These are phyloP conservation scores for Nakaseomyces kungkrabaensis DNA, from an alignment of 1,139 yeast species.

Conservation along the genomic window DNA sequence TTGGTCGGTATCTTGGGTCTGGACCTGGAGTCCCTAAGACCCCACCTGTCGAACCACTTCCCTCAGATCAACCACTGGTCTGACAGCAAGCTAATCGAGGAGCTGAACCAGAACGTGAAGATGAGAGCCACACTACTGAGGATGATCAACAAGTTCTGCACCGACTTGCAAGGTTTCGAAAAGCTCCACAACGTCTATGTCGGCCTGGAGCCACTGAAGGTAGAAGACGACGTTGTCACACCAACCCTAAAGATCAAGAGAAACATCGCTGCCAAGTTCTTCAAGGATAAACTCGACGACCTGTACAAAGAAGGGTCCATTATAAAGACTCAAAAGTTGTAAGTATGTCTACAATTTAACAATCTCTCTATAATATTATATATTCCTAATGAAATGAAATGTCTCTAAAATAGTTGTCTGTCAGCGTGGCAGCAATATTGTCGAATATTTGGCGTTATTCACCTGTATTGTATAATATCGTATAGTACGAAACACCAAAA, in stretches of 20 bases:
- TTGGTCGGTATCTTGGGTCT: conserved; percentile 60
- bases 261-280: conserved; percentile 45
- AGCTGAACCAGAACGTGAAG: conserved; percentile 20
- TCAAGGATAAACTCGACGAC: conserved; percentile 37
- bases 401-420: no score
- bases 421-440: no score
- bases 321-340: conserved; percentile 21
- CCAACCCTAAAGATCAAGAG: conserved; percentile 72
- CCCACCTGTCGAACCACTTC: conserved; percentile 11
- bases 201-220: conserved; percentile 56
- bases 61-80: conserved; percentile 16
- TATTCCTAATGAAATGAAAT: background rate
- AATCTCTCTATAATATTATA: background rate
- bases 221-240: conserved; percentile 55
- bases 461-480: background rate
- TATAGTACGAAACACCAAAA: background rate
- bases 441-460: no score
- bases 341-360: conserved; percentile 4
- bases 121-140: conserved; percentile 22
- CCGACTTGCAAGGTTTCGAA: conserved; percentile 43
- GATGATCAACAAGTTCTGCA: conserved; percentile 25
- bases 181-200: conserved; percentile 51
- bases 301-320: conserved; percentile 53
- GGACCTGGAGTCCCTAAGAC: conserved; percentile 35
- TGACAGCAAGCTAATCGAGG: conserved; percentile 21